Evolutionary conservation across 75 land plant species (phyloP).

Genomic region (Azolla pinnata): DNA sequence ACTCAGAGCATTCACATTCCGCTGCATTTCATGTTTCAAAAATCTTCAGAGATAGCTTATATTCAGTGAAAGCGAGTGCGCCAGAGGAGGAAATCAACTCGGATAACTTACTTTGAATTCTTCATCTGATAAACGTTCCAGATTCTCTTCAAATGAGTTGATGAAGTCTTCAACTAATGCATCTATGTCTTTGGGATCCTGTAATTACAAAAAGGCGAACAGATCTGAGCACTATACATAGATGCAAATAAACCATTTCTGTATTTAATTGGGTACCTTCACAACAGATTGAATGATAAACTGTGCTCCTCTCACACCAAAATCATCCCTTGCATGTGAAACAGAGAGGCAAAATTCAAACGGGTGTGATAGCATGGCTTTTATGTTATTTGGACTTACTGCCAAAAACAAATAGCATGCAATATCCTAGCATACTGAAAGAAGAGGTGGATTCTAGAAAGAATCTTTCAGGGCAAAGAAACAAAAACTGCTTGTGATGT

Average conservation of each 20-base stretch:
- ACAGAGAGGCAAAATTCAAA: constrained; percentile 3
- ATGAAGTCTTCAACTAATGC: constrained; percentile 74
- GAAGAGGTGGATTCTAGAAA: too few relatives aligned
- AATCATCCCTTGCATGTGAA: constrained; percentile 94
- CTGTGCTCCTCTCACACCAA: constrained; percentile 76
- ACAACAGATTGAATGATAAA: constrained; percentile 84
- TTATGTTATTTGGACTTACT: not conserved
- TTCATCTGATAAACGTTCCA: constrained; percentile 55
- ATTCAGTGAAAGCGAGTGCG: not conserved
- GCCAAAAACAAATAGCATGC: not conserved
- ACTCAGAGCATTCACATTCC: constrained; percentile 71
- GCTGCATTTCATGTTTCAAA: constrained; percentile 30
- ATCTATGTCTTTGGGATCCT: constrained; percentile 78
- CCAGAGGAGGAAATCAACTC: too few relatives aligned
- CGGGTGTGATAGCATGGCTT: not conserved
- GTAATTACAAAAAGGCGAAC: constrained; percentile 1
- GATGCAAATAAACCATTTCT: not conserved
- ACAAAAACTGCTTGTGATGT: too few relatives aligned
- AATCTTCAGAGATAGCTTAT: constrained; percentile 1
- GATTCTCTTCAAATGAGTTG: constrained; percentile 46
- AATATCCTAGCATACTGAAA: too few relatives aligned
- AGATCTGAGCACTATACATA: not conserved
- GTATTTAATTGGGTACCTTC: constrained; percentile 41
- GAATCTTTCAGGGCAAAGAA: too few relatives aligned
- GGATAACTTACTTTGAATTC: constrained; percentile 51